Conservation (phyloP, 2,329 filamentous ascomycete species). For the Acrocalymma vagum region DNA sequence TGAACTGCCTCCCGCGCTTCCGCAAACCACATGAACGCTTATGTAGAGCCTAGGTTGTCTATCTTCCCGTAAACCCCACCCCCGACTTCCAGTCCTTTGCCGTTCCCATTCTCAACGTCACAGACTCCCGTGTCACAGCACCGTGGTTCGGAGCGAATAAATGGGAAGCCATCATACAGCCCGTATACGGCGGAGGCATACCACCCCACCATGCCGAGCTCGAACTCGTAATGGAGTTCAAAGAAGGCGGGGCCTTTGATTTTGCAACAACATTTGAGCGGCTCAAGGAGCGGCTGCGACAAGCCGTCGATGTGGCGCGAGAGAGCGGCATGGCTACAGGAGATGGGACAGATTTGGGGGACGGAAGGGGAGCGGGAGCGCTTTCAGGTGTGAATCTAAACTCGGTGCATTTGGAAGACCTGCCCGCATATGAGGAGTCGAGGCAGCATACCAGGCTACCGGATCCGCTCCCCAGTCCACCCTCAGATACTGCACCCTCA, state of each 20-base stretch:
- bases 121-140: conserved; percentile 85
- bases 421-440: conserved; percentile 84
- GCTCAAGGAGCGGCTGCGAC: conserved; percentile 82
- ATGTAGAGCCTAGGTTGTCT: conserved; percentile 72
- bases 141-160: conserved; percentile 94
- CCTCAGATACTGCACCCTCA: conserved; percentile 20
- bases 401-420: conserved; percentile 80
- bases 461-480: conserved; percentile 41
- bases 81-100: conserved; percentile 84
- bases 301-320: conserved; percentile 78
- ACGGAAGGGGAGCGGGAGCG: conserved; percentile 49
- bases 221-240: conserved; percentile 87
- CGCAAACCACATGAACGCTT: neutral
- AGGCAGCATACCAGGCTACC: conserved; percentile 46
- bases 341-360: conserved; percentile 42
- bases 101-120: conserved; percentile 83
- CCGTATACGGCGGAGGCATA: conserved; percentile 84
- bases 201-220: conserved; percentile 76
- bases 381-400: conserved; percentile 63
- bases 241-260: conserved; percentile 93
- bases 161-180: conserved; percentile 82
- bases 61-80: conserved; percentile 78
- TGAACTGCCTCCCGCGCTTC: conserved; percentile 35
- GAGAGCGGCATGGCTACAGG: conserved; percentile 66
- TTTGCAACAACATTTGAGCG: conserved; percentile 85